Evolutionary conservation across 2,329 filamentous ascomycete species (phyloP).

Genomic region (Aulographum hederae): DNA sequence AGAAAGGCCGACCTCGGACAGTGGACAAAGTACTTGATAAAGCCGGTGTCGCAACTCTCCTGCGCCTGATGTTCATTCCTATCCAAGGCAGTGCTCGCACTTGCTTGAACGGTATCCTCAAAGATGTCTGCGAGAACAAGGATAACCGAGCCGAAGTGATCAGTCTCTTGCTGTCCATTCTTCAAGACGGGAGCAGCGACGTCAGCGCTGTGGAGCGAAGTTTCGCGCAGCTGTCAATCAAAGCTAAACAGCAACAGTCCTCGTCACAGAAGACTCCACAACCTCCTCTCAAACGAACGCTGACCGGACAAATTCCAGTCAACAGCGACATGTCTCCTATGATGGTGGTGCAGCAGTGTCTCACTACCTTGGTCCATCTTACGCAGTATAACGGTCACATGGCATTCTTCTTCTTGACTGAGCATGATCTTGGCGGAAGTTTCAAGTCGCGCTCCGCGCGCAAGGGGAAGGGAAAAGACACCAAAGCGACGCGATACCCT

Average conservation of each 20-base stretch:
- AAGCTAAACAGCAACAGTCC: conserved; percentile 54
- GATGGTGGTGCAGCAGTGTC: conserved; percentile 87
- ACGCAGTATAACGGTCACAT: conserved; percentile 75
- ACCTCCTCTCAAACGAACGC: conserved; percentile 48
- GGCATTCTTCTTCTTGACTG: conserved; percentile 79
- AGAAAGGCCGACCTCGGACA: conserved; percentile 56
- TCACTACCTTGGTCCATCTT: conserved; percentile 69
- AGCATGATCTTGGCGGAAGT: conserved; percentile 66
- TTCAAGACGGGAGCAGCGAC: conserved; percentile 90
- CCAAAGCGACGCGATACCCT: conserved; percentile 69
- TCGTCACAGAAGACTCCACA: conserved; percentile 72
- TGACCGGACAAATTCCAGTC: conserved; percentile 36
- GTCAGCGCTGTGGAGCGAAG: conserved; percentile 87
- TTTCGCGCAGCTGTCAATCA: conserved; percentile 80
- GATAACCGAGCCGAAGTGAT: conserved; percentile 90
- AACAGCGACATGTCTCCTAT: conserved; percentile 76
- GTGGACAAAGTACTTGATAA: conserved; percentile 97
- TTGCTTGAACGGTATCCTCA: conserved; percentile 71
- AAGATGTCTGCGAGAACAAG: conserved; percentile 89
- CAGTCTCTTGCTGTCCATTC: conserved; percentile 75
- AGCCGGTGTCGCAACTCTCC: conserved; percentile 80
- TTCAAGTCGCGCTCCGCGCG: conserved; percentile 60
- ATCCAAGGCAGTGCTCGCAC: conserved; percentile 73
- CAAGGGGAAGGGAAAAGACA: conserved; percentile 80
- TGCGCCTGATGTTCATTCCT: conserved; percentile 96